phyloP scores from a whole-genome alignment of 164 flowering plant genomes.

The Sextonia rubra region DNA sequence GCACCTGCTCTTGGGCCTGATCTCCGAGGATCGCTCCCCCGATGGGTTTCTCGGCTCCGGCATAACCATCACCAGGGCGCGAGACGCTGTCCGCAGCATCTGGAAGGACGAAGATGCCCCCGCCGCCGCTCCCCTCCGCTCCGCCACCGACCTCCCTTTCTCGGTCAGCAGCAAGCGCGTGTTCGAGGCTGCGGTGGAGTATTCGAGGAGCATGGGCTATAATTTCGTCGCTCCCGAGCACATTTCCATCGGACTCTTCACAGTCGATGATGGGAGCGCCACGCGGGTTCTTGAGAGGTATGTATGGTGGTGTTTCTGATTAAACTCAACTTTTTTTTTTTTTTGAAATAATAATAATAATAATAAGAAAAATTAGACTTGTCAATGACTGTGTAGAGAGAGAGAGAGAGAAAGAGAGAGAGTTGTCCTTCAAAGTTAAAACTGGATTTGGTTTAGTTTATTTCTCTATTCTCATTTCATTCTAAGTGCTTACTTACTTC shows the following conservation, averaged over 20 bases:
- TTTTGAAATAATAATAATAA: too few relatives aligned
- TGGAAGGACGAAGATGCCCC: slow-evolving; percentile 29
- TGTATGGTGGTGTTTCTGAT: too few relatives aligned
- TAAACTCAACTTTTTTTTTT: not conserved
- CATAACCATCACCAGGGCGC: slow-evolving; percentile 47
- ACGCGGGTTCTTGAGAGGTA: slow-evolving; percentile 68
- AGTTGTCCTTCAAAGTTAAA: not conserved
- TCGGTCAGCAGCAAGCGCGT: slow-evolving; percentile 67
- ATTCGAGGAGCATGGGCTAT: slow-evolving; percentile 63
- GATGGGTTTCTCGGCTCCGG: slow-evolving; percentile 63
- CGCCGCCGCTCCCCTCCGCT: not conserved
- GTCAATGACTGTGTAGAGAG: too few relatives aligned
- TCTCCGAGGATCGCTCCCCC: slow-evolving; percentile 59
- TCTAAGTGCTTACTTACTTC: too few relatives aligned
- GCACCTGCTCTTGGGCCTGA: slow-evolving; percentile 68
- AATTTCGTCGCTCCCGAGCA: slow-evolving; percentile 78
- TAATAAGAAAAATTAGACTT: too few relatives aligned
- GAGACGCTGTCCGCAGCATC: slow-evolving; percentile 48
- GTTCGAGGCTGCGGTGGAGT: slow-evolving; percentile 76
- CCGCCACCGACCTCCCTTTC: slow-evolving; percentile 50
- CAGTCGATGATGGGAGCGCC: slow-evolving; percentile 71
- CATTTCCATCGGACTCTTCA: slow-evolving; percentile 62
- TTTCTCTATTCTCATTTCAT: too few relatives aligned
- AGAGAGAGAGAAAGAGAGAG: too few relatives aligned
- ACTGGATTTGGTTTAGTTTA: not conserved